A percentile compares a stretch with the other conserved stretches of the same genome.
These are phyloP conservation scores for Nitzschia inconspicua DNA, from an alignment of 108 stramenopile genomes.

Conservation along the genomic window DNA sequence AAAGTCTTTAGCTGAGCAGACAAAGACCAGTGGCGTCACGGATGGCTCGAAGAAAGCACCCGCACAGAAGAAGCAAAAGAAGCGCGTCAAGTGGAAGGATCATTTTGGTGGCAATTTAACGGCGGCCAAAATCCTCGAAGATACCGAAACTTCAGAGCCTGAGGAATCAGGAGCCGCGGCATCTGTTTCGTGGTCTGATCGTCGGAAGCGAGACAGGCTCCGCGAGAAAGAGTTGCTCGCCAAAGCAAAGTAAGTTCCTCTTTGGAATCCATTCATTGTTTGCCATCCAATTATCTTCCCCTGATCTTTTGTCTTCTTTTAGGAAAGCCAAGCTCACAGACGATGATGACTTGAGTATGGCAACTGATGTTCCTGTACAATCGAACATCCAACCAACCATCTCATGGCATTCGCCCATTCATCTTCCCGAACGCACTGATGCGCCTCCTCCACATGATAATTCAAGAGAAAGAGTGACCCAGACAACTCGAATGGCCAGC, in stretches of 20 bases:
- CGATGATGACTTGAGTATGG: constrained; percentile 44
- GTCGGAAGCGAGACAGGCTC: constrained; percentile 58
- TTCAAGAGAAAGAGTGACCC: constrained; percentile 59
- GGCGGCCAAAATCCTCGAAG: constrained; percentile 30
- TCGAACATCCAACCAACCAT: constrained; percentile 50
- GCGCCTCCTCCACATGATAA: constrained; percentile 54
- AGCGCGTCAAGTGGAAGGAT: constrained; percentile 79
- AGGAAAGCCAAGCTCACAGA: constrained; percentile 61
- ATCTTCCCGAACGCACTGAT: constrained; percentile 47
- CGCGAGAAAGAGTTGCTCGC: constrained; percentile 76
- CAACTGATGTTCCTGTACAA: not conserved
- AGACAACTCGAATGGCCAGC: constrained; percentile 53
- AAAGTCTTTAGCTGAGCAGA: not conserved
- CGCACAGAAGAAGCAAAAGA: constrained; percentile 16
- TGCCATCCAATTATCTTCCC: not conserved
- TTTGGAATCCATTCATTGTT: not conserved
- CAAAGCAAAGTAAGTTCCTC: constrained; percentile 58
- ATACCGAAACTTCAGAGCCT: constrained; percentile 12
- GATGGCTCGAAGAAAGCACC: constrained; percentile 11
- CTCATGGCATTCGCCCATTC: constrained; percentile 41
- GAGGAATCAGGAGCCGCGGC: constrained; percentile 11
- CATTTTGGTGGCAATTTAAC: constrained; percentile 61
- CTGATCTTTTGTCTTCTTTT: not conserved
- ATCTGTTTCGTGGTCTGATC: constrained; percentile 59
- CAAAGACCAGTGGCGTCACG: not conserved